A percentile compares a stretch with the other conserved stretches of the same genome.
These are phyloP conservation scores for Stephanodiscus triporus DNA, from an alignment of 108 stramenopile species.

Conservation along the genomic window DNA sequence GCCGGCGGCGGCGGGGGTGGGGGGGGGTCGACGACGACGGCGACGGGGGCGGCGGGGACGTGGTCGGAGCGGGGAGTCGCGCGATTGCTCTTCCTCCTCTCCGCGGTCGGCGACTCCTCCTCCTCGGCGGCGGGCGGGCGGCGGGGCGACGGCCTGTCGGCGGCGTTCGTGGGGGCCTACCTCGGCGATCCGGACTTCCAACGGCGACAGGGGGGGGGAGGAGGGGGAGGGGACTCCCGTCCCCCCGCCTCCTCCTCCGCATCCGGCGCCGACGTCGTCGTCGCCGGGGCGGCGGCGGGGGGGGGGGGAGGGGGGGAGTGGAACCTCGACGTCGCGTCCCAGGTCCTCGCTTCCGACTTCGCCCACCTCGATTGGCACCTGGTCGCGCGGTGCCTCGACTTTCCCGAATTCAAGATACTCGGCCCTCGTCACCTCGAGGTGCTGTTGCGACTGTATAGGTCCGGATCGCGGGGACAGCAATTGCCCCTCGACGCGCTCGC, in stretches of 20 bases:
- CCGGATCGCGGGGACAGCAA: conserved; percentile 55
- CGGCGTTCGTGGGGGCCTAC: conserved; percentile 39
- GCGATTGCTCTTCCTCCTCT: conserved; percentile 84
- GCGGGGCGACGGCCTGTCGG: conserved; percentile 29
- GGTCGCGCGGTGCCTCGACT: conserved; percentile 86
- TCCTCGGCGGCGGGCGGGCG: too few species aligned
- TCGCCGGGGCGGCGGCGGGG: too few species aligned
- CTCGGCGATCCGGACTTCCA: conserved; percentile 25
- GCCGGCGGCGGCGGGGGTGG: neutral
- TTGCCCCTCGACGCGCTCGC: conserved; percentile 75
- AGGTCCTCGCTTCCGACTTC: conserved; percentile 81
- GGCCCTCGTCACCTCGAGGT: conserved; percentile 71
- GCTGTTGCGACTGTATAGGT: conserved; percentile 79
- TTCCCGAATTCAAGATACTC: conserved; percentile 80
- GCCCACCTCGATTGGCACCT: conserved; percentile 73
- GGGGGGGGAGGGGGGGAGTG: conserved; percentile 64
- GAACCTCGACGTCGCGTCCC: conserved; percentile 87
- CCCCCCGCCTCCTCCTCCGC: neutral
- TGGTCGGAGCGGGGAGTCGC: conserved; percentile 82
- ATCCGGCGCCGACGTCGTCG: conserved; percentile 27
- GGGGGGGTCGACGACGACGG: conserved; percentile 4
- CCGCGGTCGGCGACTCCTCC: conserved; percentile 36
- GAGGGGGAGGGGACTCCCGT: too few species aligned
- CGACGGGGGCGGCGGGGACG: conserved; percentile 22
- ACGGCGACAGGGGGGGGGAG: conserved; percentile 14